Percentiles rank a stretch among this genome's conserved stretches.
Conservation (phyloP, 352 stramenopile species). For the Phytophthora tentaculata region DNA sequence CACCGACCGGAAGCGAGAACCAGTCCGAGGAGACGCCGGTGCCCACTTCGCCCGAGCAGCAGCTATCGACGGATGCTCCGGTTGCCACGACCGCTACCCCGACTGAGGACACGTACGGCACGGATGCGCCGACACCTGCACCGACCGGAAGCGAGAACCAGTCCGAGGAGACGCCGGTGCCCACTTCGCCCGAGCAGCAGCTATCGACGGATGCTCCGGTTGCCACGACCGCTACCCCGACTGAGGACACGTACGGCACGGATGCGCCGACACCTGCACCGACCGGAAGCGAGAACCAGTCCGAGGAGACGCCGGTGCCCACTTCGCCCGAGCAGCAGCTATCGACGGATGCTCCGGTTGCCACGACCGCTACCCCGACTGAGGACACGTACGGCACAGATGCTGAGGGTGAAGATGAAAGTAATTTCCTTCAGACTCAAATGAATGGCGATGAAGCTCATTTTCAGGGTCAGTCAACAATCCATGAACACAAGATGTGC, state of each 20-base stretch:
- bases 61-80: not conserved
- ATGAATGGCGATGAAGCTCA: not conserved
- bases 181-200: not conserved
- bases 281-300: not conserved
- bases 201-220: not conserved
- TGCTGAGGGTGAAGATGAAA: no score
- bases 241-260: not conserved
- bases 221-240: not conserved
- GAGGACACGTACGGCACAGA: no score
- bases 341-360: no score
- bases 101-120: not conserved
- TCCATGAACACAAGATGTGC: slow-evolving; percentile 8
- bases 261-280: not conserved
- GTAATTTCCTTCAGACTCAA: not conserved
- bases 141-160: not conserved
- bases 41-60: not conserved
- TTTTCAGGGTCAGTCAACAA: not conserved
- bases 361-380: no score
- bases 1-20: not conserved
- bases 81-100: not conserved
- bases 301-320: not conserved
- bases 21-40: not conserved
- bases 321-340: not conserved
- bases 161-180: not conserved
- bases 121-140: not conserved